Base-by-base conservation (phyloP, 2,329 filamentous ascomycete species). In the Claviceps maximensis region DNA sequence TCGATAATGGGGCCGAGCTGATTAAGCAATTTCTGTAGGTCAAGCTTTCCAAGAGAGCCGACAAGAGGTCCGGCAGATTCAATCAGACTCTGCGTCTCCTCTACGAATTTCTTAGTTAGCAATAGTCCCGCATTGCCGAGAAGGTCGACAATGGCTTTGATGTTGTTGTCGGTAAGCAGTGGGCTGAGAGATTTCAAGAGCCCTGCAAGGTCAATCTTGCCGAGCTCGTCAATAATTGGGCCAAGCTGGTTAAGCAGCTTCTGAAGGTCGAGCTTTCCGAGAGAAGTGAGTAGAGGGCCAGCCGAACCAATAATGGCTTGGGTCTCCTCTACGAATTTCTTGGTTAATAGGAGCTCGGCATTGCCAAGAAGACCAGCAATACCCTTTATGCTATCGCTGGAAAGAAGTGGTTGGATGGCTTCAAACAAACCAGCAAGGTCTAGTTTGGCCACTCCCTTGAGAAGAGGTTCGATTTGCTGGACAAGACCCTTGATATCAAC, bases 201-300 rank as follows among this genome's bases (percentile, higher is more conserved):
- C 1, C 62, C 62, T 17, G 61, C 54, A 1, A 68, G 58, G 31
- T 68, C 64, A 27, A 38, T 38, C 36, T 38, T 38, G 36, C 36
- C 36, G 2, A 64, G 42, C 15, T 54, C 57, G 15, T 61, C 49
- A 29, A 64, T 54, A 17, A 73, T 54, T 0, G 69, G 69, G 5
- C 61, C 60, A 2, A 71, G 47, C 2, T 67, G 63, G 9, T 66
- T 59, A 4, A 64, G 54, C 0, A 64, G n/a, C 6, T 61, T 63
- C 50, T 63, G 51, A 0, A 71, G 53, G 36, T 71, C 65, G 8
- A 69, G 61, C 46, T 66, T 63, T 46, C 61, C 61, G 7, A 71
- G 55, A 3, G 60, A 64, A 4, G 59, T 57, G 1, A 72, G 56
- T 0, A 71, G 56, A 0, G 69, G 68, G 31, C 53, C 54, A 53